Evolutionary conservation across 345 rosid species (phyloP), one percentile per base, ranked within the genome.

Genomic region (Euphorbia pulcherrima): DNA sequence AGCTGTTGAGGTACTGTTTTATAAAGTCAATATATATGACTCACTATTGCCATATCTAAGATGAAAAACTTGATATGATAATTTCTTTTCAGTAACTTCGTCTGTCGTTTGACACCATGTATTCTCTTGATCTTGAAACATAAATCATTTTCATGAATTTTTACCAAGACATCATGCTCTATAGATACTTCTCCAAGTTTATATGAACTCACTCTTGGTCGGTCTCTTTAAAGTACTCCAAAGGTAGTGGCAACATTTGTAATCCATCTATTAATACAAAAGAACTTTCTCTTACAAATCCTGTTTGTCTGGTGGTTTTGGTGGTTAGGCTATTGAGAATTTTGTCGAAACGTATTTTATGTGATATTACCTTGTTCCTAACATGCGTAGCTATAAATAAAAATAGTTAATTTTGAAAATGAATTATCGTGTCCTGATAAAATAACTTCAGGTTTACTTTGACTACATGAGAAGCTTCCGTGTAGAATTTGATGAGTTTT

Each of bases 381-480:
- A 52, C 24, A 10, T n/a, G 20, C 8, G 21, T 39, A n/a, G 17
- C 51, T 48, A 52, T 60, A 51, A 37, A 20, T 58, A 20, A 50
- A 60, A 69, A 20, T 28, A 6, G 6, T 12, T 24, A 14, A 26
- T 48, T 23, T 30, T 69, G 39, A 60, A 30, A 27, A 62, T 39
- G 29, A 62, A 33, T 23, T n/a, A 13, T 55, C 8, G 27, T 17
- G 8, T 14, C 41, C 47, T 30, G 7, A 47, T 21, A 23, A 46
- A 69, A 33, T 61, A 73, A 72, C 4, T 75, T 64, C 79, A 94
- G 99, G 97, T 92, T 62, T 95, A 95, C 85, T 95, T 87, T 72
- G 99, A 95, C 75, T 92, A 79, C 83, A 89, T 94, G 99, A 87
- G 97, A 86, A 89, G 92, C 82, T 94, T 94, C 64, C 90, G 99